Percentiles rank a stretch among this genome's conserved stretches.
phyloP scores from a whole-genome alignment of 371 early-diverging fungal genomes.

The Mortierella sp. region DNA sequence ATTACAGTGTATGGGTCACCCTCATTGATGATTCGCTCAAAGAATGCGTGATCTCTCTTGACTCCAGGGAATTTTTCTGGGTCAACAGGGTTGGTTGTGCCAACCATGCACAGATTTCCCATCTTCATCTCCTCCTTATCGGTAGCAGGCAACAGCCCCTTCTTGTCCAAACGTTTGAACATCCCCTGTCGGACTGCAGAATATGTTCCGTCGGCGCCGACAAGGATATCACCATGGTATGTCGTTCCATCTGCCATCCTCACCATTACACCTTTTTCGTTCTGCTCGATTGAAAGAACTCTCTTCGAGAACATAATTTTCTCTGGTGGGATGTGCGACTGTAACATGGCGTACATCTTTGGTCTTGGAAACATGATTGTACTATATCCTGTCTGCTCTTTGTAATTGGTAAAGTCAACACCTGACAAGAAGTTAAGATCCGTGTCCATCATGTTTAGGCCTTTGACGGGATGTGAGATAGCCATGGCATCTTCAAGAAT shows the following conservation, averaged over 20 bases:
- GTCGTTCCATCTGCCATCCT: constrained; percentile 17
- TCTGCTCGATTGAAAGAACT: background rate
- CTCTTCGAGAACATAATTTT: constrained; percentile 17
- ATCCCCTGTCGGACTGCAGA: constrained; percentile 30
- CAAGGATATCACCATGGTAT: constrained; percentile 27
- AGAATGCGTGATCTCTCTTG: constrained; percentile 2
- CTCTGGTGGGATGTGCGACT: constrained; percentile 21
- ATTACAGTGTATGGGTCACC: background rate
- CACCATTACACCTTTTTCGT: constrained; percentile 13
- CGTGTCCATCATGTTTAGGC: constrained; percentile 11
- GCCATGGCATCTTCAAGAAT: constrained; percentile 23
- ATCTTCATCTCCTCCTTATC: constrained; percentile 26
- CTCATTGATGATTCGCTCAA: constrained; percentile 8
- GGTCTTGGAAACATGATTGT: constrained; percentile 30
- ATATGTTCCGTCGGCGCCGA: constrained; percentile 35
- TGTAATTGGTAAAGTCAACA: constrained; percentile 11
- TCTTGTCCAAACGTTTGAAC: constrained; percentile 17
- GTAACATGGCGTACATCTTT: constrained; percentile 21
- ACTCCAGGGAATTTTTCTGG: constrained; percentile 12
- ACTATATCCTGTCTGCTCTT: constrained; percentile 23
- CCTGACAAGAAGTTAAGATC: constrained; percentile 1
- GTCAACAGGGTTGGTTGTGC: constrained; percentile 20
- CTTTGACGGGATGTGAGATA: constrained; percentile 16
- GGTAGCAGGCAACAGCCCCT: background rate
- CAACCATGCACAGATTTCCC: constrained; percentile 32